Evolutionary conservation across 495 filamentous ascomycete genomes (phyloP), one percentile per base, ranked within the genome.

Genomic region (Diplogelasinospora grovesii): DNA sequence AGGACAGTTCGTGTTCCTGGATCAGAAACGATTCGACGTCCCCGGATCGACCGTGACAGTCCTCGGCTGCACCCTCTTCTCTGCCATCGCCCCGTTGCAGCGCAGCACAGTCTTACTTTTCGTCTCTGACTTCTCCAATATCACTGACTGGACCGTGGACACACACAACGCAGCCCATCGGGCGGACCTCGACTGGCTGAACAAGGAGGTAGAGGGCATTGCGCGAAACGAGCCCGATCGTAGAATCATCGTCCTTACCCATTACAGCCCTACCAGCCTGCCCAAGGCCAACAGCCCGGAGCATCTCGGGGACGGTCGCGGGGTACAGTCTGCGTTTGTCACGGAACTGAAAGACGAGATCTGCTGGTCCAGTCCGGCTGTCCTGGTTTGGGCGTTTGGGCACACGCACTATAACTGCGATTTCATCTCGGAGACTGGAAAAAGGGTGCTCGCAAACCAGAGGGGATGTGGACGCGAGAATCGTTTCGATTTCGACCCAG

Each of bases 341-440:
- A 45, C 34, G 16, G 42, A 45, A 4, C 22, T 45, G 26, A 31
- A 25, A 0, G 19, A 20, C 25, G 42, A 33, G 42, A 14, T 3
- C n/a, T 33, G 42, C 3, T 45, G 37, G 26, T 0, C 9, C 19
- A 45, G 35, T 16, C n/a, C 15, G 2, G 39, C 19, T 13, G 42
- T 38, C 13, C 37, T 21, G 33, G 27, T 39, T n/a, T 45, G 35
- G 42, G 42, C 26, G 1, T 45, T 37, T 38, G 42, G 42, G 21
- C 35, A 45, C 18, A 39, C 42, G 13, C 42, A 45, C 20, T 38
- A 27, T 11, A 30, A 30, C 28, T 30, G 28, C n/a, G 28, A 30
- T 30, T 30, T 30, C n/a, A n/a, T n/a, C n/a, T n/a, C n/a, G n/a
- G n/a, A n/a, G n/a, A n/a, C n/a, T n/a, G n/a, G n/a, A n/a, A n/a